Conservation (phyloP, 106 monocot genomes). For the Dendrobium chrysotoxum region DNA sequence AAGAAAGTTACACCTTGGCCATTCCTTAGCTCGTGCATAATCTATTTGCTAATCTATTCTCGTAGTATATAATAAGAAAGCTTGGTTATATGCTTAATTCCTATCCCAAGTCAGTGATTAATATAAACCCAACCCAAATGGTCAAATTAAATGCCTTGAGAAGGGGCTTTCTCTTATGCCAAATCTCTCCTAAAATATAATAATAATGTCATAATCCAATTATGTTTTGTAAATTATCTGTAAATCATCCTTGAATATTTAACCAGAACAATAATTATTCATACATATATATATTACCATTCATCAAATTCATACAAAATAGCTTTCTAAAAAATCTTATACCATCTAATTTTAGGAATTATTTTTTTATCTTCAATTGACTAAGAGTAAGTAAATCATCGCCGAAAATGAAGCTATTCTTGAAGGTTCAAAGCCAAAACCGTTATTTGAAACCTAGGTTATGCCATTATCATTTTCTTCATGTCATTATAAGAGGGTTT, state of each 20-base stretch:
- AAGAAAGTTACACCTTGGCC: no score
- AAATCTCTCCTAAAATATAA: background rate
- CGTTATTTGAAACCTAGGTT: no score
- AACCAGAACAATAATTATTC: background rate
- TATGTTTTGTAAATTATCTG: background rate
- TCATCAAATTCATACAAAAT: background rate
- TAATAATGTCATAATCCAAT: slow-evolving; percentile 1
- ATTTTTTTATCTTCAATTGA: no score
- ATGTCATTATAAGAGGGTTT: no score
- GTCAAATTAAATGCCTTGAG: background rate
- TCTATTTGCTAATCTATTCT: background rate
- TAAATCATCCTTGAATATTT: background rate
- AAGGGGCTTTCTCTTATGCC: background rate
- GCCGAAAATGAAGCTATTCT: no score
- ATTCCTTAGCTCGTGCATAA: background rate
- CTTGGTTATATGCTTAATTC: background rate
- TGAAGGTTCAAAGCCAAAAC: no score
- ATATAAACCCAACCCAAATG: background rate
- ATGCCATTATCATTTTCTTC: no score
- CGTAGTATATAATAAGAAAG: background rate
- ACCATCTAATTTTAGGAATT: background rate
- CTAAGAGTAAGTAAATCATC: no score
- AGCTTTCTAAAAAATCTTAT: background rate
- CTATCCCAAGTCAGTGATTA: background rate
- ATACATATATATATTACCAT: background rate